A percentile compares a stretch with the other conserved stretches of the same genome.
Evolutionary conservation across 306 rosid species (phyloP).

Genomic region (Gillenia trifoliata): DNA sequence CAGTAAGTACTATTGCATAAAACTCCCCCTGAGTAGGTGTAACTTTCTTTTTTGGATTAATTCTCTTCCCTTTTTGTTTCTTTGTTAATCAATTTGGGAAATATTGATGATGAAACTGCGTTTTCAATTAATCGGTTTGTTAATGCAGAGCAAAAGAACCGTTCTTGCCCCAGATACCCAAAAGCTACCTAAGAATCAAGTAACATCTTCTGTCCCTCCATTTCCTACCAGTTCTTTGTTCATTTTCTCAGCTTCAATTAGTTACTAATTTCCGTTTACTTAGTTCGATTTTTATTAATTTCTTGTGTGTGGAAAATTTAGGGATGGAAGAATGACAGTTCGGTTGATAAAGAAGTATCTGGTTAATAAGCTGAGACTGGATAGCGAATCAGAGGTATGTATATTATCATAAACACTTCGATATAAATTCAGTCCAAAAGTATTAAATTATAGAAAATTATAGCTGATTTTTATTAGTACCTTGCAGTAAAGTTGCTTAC

Average conservation of each 20-base stretch:
- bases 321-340: constrained; percentile 95
- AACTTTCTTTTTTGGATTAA: background rate
- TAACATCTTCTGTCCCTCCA: constrained; percentile 14
- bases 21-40: background rate
- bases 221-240: background rate
- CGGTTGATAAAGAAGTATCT: constrained; percentile 84
- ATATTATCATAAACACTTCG: background rate
- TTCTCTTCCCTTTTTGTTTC: no score
- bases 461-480: background rate
- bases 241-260: background rate
- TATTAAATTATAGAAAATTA: background rate
- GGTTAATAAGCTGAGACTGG: constrained; percentile 74
- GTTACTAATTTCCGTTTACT: background rate
- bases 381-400: constrained; percentile 92
- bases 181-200: constrained; percentile 94
- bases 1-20: constrained; percentile 50
- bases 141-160: constrained; percentile 73
- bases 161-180: constrained; percentile 83
- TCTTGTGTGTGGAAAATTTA: constrained; percentile 13
- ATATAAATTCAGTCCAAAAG: background rate
- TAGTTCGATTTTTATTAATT: background rate
- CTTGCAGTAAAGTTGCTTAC: background rate
- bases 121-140: constrained; percentile 1
- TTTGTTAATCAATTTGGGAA: background rate
- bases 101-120: background rate